These are phyloP conservation scores for Leccinum subgranulosum DNA, from an alignment of 768 basidiomycete species.

Conservation along the genomic window DNA sequence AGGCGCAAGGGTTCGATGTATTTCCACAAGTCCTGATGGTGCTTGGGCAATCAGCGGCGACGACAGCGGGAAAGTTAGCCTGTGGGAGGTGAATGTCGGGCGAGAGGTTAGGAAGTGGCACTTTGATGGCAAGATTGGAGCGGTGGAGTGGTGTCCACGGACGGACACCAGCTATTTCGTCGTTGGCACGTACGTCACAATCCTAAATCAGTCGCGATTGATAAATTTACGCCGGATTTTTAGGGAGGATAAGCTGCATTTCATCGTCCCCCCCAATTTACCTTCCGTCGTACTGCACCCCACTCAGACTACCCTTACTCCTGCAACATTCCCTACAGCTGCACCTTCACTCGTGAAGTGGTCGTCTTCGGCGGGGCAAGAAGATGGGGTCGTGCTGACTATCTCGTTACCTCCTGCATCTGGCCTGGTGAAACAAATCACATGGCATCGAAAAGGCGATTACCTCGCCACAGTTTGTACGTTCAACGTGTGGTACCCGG, in stretches of 20 bases:
- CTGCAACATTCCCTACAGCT: slow-evolving; percentile 57
- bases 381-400: slow-evolving; percentile 57
- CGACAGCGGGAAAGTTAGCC: slow-evolving; percentile 77
- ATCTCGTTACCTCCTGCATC: slow-evolving; percentile 62
- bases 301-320: slow-evolving; percentile 62
- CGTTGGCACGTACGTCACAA: slow-evolving; percentile 65
- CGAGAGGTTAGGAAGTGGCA: slow-evolving; percentile 86
- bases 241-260: slow-evolving; percentile 81
- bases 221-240: slow-evolving; percentile 9
- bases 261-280: slow-evolving; percentile 79
- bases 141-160: slow-evolving; percentile 93
- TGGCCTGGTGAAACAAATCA: slow-evolving; percentile 72
- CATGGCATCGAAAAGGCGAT: slow-evolving; percentile 94
- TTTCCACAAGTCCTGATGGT: slow-evolving; percentile 84
- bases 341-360: slow-evolving; percentile 71
- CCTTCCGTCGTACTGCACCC: slow-evolving; percentile 52
- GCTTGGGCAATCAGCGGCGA: slow-evolving; percentile 91
- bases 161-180: slow-evolving; percentile 76
- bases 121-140: slow-evolving; percentile 74
- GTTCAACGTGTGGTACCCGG: slow-evolving; percentile 35
- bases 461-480: slow-evolving; percentile 93
- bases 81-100: slow-evolving; percentile 93
- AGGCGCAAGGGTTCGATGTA: slow-evolving; percentile 63
- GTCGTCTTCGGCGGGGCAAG: slow-evolving; percentile 46
- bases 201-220: slow-evolving; percentile 5